A percentile compares a stretch with the other conserved stretches of the same genome.
phyloP scores from a whole-genome alignment of 73 alveolate genomes.

The Paramecium primaurelia region DNA sequence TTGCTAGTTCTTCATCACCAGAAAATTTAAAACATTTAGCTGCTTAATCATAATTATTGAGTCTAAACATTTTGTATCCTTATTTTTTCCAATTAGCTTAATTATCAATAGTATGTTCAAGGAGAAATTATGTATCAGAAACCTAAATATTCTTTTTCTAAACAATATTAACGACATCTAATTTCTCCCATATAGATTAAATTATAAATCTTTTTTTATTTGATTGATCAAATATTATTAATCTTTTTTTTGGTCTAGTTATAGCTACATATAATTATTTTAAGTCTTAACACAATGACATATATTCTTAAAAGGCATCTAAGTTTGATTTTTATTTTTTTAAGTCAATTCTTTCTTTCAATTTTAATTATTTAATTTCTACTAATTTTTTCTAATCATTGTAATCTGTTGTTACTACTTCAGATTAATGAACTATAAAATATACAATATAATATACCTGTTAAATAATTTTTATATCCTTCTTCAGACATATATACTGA shows the following conservation, averaged over 20 bases:
- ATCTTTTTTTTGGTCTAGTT: slow-evolving; percentile 85
- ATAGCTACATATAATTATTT: slow-evolving; percentile 85
- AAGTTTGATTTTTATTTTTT: not conserved
- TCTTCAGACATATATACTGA: not conserved
- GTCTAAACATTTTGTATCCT: slow-evolving; percentile 80
- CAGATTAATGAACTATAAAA: not conserved
- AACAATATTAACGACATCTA: slow-evolving; percentile 61
- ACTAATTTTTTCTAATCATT: not conserved
- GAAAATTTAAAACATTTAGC: slow-evolving; percentile 73
- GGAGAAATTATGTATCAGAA: not conserved
- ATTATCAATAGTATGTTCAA: not conserved
- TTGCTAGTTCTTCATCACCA: slow-evolving; percentile 64
- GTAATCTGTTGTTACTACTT: not conserved
- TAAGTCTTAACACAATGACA: slow-evolving; percentile 77
- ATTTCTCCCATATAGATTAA: slow-evolving; percentile 70
- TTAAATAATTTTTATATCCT: not conserved
- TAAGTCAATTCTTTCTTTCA: not conserved
- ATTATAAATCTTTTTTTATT: slow-evolving; percentile 66
- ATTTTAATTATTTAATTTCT: not conserved
- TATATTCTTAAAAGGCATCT: not conserved
- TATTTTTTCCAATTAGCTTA: slow-evolving; percentile 71
- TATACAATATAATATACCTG: not conserved
- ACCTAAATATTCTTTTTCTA: not conserved
- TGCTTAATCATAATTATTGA: slow-evolving; percentile 81
- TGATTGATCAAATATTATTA: slow-evolving; percentile 80